These are phyloP conservation scores for Claviceps spartinae DNA, from an alignment of 2,329 filamentous ascomycete genomes.

Conservation along the genomic window DNA sequence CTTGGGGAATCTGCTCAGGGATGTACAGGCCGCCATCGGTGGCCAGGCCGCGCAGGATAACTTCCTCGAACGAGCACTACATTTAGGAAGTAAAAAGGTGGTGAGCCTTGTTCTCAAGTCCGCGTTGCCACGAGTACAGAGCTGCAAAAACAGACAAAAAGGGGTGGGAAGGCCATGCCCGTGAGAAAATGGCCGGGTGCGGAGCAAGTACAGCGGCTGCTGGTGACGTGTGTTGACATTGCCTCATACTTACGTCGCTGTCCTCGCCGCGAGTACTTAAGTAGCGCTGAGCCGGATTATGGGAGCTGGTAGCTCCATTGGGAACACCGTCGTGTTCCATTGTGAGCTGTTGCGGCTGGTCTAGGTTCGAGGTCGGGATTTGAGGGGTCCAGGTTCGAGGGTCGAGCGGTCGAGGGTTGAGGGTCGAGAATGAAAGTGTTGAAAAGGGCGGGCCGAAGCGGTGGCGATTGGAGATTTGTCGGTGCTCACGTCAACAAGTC, in stretches of 20 bases:
- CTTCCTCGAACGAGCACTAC: slow-evolving; percentile 79
- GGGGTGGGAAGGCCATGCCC: too few species aligned
- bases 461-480: slow-evolving; percentile 1
- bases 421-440: background rate
- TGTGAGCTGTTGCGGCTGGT: slow-evolving; percentile 6
- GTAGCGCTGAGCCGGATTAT: slow-evolving; percentile 34
- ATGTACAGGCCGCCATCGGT: slow-evolving; percentile 81
- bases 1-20: slow-evolving; percentile 60
- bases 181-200: background rate
- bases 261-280: slow-evolving; percentile 38
- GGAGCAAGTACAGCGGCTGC: background rate
- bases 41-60: slow-evolving; percentile 79
- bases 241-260: slow-evolving; percentile 25
- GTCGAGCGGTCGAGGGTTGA: background rate
- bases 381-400: background rate
- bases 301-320: slow-evolving; percentile 21
- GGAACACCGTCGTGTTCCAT: slow-evolving; percentile 30
- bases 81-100: background rate
- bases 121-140: background rate
- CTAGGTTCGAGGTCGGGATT: background rate
- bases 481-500: background rate
- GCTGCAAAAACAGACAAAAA: background rate
- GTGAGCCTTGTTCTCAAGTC: background rate
- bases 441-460: slow-evolving; percentile 3
- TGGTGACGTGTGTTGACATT: background rate